Evolutionary conservation across 1,284 basidiomycete genomes (phyloP).

Genomic region (Ganoderma lucidum): DNA sequence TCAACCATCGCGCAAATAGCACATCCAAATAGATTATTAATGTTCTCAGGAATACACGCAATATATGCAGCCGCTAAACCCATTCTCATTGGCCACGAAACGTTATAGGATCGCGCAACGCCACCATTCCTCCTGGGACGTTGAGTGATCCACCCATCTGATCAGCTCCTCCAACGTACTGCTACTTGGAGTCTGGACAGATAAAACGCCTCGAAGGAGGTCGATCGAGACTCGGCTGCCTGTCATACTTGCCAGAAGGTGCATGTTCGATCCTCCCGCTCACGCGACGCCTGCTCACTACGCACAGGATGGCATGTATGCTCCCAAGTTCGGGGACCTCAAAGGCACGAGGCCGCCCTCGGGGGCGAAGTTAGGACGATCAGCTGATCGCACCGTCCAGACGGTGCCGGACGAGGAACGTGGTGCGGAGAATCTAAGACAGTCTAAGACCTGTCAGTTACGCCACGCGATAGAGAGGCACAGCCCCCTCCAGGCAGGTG

Average conservation of each 20-base stretch:
- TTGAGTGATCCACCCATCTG: not conserved
- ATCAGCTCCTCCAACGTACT: not conserved
- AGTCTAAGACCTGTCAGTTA: not conserved
- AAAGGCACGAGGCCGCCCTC: not conserved
- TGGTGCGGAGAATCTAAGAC: slow-evolving; percentile 2
- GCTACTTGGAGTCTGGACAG: not conserved
- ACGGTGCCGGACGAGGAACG: not conserved
- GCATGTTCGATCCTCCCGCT: not conserved
- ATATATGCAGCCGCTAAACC: not conserved
- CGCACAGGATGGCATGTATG: not conserved
- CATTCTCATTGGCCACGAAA: not conserved
- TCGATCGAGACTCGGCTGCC: not conserved
- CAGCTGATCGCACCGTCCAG: not conserved
- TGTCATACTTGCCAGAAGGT: not conserved
- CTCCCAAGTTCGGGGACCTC: not conserved
- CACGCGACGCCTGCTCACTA: not conserved
- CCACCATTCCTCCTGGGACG: not conserved
- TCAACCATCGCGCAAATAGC: not conserved
- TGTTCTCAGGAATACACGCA: not conserved
- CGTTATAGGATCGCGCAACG: not conserved
- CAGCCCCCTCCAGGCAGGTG: not conserved
- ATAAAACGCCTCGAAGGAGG: not conserved
- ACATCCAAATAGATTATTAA: not conserved
- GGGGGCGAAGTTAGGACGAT: not conserved
- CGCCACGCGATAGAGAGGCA: not conserved